Base-by-base conservation (phyloP, 331 rosid genomes). In the Quercus lobata region DNA sequence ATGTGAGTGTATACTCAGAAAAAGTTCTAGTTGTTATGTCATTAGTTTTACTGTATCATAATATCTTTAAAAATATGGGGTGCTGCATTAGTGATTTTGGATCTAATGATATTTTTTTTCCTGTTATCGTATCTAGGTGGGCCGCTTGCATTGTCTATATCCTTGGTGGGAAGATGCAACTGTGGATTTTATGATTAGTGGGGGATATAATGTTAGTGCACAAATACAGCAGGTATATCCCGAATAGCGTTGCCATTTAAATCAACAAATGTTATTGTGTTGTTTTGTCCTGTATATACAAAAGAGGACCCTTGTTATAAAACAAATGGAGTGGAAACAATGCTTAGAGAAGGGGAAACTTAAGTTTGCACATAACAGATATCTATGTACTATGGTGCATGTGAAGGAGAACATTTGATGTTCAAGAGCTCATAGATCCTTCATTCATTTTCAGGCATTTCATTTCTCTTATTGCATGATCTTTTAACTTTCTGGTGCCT, bases 161-260 rank as follows among this genome's bases (percentile, higher is more conserved):
- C 98, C 98, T 41, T 93, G 97, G 96, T 93, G 98, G 97, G 92
- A 89, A 76, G 96, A 93, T 81, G 93, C 94, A 71, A 80, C 93
- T 6, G 94, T 93, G 71, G 89, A 83, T 84, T 95, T 95, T 78
- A 91, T 91, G 98, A 85, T 85, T 56, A 91, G 93, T 80, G 99
- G 99, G 30, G 97, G 97, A 62, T 95, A 93, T 77, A 86, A 86
- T 63, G 94, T 93, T 77, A 55, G 83, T 57, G 27, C 89, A 72
- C 86, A 83, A 80, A 92, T 95, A 52, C 74, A 75, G 76, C 82
- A 88, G 98, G 96, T 91, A 87, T 29, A 32, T 83, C 9, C 35
- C 49, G 52, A 69, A 10, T 66, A 69, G 8, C 15, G 35, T 34
- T 69, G 6, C 54, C 73, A 9, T 30, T 32, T 12, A 37, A 46